Evolutionary conservation across 2,329 filamentous ascomycete species (phyloP).

Genomic region (Colletotrichum aenigma): DNA sequence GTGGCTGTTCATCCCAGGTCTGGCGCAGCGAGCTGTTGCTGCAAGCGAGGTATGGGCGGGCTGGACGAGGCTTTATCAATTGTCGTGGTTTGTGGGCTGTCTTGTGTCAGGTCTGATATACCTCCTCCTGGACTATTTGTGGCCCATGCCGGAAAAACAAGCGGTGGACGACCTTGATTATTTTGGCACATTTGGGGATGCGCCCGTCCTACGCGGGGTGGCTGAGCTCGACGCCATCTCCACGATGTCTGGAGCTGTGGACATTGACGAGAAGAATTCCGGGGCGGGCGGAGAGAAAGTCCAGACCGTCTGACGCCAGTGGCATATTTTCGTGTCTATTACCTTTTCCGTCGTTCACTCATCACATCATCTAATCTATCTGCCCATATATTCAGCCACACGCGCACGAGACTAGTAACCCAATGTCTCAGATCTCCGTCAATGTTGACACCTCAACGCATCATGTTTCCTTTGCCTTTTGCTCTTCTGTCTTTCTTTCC

Average conservation of each 20-base stretch:
- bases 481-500: not conserved
- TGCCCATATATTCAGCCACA: not conserved
- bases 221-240: not conserved
- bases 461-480: not conserved
- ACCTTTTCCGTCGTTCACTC: not conserved
- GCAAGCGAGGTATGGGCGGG: conserved; percentile 19
- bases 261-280: not conserved
- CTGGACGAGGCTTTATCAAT: conserved; percentile 26
- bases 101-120: conserved; percentile 21
- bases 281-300: not conserved
- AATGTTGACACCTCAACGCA: not conserved
- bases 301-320: not conserved
- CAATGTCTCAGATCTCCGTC: not conserved
- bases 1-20: conserved; percentile 21
- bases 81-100: conserved; percentile 25
- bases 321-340: not conserved
- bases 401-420: not conserved
- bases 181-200: conserved; percentile 24
- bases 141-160: conserved; percentile 19
- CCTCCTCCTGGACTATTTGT: conserved; percentile 22
- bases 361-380: not conserved
- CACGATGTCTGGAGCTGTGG: not conserved
- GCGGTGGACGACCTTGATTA: conserved; percentile 23
- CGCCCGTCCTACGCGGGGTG: not conserved
- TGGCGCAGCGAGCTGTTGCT: conserved; percentile 21